Evolutionary conservation across 2,329 filamentous ascomycete species (phyloP), one percentile per base, ranked within the genome.

Genomic region (Neonectria sp.): DNA sequence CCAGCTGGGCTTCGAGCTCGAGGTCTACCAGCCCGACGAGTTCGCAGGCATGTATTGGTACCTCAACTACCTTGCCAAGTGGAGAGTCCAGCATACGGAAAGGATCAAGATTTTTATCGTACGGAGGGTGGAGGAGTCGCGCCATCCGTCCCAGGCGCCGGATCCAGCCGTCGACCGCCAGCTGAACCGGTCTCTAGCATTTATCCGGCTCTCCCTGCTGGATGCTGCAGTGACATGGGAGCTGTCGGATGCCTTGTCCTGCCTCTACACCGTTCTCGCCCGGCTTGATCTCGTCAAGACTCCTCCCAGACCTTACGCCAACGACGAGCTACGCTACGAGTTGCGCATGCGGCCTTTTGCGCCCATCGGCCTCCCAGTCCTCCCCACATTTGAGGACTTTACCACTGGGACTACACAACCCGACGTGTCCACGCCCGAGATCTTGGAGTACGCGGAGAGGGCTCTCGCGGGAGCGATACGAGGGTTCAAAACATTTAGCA

Each of bases 1-100:
- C 17, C 93, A 98, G 77, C 89, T 98, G 35, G 96, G 97, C 13
- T 98, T 99, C 79, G 96, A 99, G 80, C 90, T 98, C 13, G 92
- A 95, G 49, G 89, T 97, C 11, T 98, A 98, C 80, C 91, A 95
- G 60, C 87, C 90, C 0, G 92, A 97, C 78, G 96, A 99, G 79
- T 86, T 96, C 11, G 88, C 91, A 1, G 91, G 90, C 27, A 97
- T 98, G 93, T 98, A 98, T 80, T 96, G 93, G 90, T 95, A 97
- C 79, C 83, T 97, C 69, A 89, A 93, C 72, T 89, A 93, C 82
- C 83, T 97, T 66, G 85, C 92, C 76, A 88, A 91, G 77, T 89
- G 92, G 62, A 85, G 92, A 68, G 82, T 90, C 52, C 86, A 90
- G 76, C 90, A 98, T 75, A 82, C 92, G 27, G 91, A 94, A 72